A percentile compares a stretch with the other conserved stretches of the same genome.
These are phyloP conservation scores for Teratosphaeria epicoccoides DNA, from an alignment of 2,329 filamentous ascomycete genomes.

Conservation along the genomic window DNA sequence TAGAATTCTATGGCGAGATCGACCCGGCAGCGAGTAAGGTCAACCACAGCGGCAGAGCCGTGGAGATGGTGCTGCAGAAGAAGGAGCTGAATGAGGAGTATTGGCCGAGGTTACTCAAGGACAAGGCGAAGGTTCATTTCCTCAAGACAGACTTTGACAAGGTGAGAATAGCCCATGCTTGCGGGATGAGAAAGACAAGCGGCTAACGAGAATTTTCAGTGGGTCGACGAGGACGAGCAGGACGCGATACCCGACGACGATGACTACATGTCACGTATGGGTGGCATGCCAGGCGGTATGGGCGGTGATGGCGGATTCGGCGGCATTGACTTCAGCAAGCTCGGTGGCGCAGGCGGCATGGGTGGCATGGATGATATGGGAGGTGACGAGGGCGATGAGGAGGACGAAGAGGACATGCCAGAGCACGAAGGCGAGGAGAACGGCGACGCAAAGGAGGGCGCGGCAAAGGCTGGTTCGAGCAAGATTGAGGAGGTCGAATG, in stretches of 20 bases:
- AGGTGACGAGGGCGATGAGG: conserved; percentile 41
- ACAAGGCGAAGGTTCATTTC: conserved; percentile 81
- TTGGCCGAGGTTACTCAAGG: conserved; percentile 93
- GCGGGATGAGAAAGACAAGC: neutral
- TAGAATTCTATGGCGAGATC: conserved; percentile 86
- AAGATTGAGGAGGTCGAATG: conserved; percentile 39
- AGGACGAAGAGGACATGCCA: conserved; percentile 66
- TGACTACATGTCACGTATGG: conserved; percentile 42
- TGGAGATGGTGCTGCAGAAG: conserved; percentile 89
- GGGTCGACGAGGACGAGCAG: conserved; percentile 98
- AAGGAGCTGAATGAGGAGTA: conserved; percentile 90
- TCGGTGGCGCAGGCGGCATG: conserved; percentile 53
- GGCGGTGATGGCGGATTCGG: conserved; percentile 29
- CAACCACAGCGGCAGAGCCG: conserved; percentile 76
- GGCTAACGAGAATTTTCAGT: conserved; percentile 36
- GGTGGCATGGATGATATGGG: conserved; percentile 43
- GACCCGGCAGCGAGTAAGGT: conserved; percentile 74
- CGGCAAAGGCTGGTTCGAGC: conserved; percentile 20
- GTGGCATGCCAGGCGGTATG: conserved; percentile 35
- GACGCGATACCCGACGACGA: conserved; percentile 80
- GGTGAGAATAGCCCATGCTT: conserved; percentile 37
- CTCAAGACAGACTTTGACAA: conserved; percentile 99
- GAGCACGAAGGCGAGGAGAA: conserved; percentile 56
- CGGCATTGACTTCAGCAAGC: conserved; percentile 27
- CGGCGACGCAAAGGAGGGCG: conserved; percentile 12